These are phyloP conservation scores for Chrysophaeum taylorii DNA, from an alignment of 352 stramenopile species.

Conservation along the genomic window DNA sequence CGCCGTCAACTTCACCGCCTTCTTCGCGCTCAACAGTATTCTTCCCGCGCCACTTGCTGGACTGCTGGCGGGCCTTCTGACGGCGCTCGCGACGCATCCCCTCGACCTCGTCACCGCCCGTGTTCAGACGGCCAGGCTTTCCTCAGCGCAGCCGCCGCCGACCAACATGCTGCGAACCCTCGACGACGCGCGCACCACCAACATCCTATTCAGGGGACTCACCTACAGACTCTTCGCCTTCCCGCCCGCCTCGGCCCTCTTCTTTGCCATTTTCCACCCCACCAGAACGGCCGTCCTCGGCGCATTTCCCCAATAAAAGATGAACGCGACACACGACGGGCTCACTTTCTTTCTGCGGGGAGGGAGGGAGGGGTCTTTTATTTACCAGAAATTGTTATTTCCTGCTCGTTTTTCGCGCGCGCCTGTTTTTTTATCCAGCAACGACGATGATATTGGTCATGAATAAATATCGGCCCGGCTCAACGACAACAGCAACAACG, in stretches of 20 bases:
- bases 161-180: background rate
- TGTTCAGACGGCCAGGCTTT: background rate
- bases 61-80: background rate
- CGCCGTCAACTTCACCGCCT: background rate
- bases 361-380: no score
- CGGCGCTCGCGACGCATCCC: background rate
- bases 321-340: no score
- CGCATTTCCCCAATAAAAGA: no score
- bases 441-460: no score
- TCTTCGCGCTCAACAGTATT: background rate
- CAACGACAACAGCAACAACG: no score
- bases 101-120: conserved; percentile 7
- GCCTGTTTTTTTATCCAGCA: no score
- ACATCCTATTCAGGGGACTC: background rate
- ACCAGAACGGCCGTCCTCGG: no score
- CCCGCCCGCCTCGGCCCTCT: background rate
- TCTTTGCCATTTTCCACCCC: conserved; percentile 3
- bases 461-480: no score
- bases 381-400: no score
- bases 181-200: background rate
- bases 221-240: background rate
- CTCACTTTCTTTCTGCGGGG: no score
- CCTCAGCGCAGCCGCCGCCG: background rate
- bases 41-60: background rate
- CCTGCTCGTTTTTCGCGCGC: no score